Percentiles rank a stretch among this genome's conserved stretches.
These are phyloP conservation scores for Bathelium albidoporum DNA, from an alignment of 495 filamentous ascomycete species.

Conservation along the genomic window DNA sequence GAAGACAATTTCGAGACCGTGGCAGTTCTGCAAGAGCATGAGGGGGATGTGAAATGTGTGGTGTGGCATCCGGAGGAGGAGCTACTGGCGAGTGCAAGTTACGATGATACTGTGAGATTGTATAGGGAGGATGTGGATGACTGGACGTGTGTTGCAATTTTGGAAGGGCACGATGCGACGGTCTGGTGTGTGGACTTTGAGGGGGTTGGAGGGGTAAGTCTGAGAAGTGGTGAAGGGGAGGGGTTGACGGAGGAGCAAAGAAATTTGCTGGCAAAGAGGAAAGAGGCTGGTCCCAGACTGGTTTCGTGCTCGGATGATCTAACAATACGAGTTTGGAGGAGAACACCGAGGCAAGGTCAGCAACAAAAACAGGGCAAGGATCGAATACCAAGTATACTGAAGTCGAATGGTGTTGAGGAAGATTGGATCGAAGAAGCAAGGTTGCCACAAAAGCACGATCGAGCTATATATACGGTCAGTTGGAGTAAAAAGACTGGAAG, in stretches of 20 bases:
- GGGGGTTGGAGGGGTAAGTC: slow-evolving; percentile 29
- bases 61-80: slow-evolving; percentile 77
- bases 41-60: slow-evolving; percentile 88
- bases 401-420: slow-evolving; percentile 58
- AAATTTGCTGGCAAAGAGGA: slow-evolving; percentile 26
- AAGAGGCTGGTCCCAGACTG: slow-evolving; percentile 52
- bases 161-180: slow-evolving; percentile 66
- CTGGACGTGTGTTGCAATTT: slow-evolving; percentile 78
- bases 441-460: slow-evolving; percentile 64
- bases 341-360: slow-evolving; percentile 45
- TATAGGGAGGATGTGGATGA: slow-evolving; percentile 89
- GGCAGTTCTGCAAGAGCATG: slow-evolving; percentile 86
- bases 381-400: slow-evolving; percentile 70
- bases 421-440: slow-evolving; percentile 64
- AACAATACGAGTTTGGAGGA: slow-evolving; percentile 67
- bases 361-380: slow-evolving; percentile 29
- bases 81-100: slow-evolving; percentile 73
- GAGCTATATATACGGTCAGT: slow-evolving; percentile 66
- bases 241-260: slow-evolving; percentile 31
- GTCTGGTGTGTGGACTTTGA: slow-evolving; percentile 90
- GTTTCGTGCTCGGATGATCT: slow-evolving; percentile 70
- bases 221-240: slow-evolving; percentile 20
- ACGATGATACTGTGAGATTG: slow-evolving; percentile 82
- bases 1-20: slow-evolving; percentile 95
- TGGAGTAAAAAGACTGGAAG: slow-evolving; percentile 71